phyloP scores from a whole-genome alignment of 495 filamentous ascomycete species.

The Recurvomyces mirabilis region DNA sequence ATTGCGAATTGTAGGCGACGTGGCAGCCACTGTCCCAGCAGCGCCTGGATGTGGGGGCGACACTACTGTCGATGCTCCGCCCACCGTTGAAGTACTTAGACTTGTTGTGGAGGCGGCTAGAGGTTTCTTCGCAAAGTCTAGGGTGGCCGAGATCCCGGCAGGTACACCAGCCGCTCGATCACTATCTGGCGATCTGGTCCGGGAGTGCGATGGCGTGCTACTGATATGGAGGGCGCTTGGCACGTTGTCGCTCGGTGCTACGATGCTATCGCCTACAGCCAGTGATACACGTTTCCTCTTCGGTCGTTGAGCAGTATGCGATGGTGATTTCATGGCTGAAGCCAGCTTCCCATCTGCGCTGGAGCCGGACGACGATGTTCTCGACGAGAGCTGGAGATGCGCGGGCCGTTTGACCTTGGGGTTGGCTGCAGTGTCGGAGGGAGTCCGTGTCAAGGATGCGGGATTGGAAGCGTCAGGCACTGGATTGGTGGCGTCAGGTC shows the following conservation, averaged over 20 bases:
- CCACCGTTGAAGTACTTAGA: no score
- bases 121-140: background rate
- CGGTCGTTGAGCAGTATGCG: background rate
- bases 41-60: no score
- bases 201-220: constrained; percentile 17
- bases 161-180: background rate
- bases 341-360: constrained; percentile 19
- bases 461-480: background rate
- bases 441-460: background rate
- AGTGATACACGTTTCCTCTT: constrained; percentile 19
- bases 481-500: background rate
- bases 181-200: constrained; percentile 1
- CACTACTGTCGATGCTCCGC: no score
- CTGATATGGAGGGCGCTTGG: constrained; percentile 1
- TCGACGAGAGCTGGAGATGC: constrained; percentile 6
- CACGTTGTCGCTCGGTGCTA: constrained; percentile 17
- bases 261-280: constrained; percentile 17
- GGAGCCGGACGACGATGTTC: constrained; percentile 19
- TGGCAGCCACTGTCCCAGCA: no score
- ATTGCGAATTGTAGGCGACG: no score
- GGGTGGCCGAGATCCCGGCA: background rate
- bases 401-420: constrained; percentile 11
- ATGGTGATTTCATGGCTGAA: constrained; percentile 19
- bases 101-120: background rate
- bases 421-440: constrained; percentile 10